Evolutionary conservation across 495 filamentous ascomycete species (phyloP), one percentile per base, ranked within the genome.

Genomic region (Penicillium turbatum): DNA sequence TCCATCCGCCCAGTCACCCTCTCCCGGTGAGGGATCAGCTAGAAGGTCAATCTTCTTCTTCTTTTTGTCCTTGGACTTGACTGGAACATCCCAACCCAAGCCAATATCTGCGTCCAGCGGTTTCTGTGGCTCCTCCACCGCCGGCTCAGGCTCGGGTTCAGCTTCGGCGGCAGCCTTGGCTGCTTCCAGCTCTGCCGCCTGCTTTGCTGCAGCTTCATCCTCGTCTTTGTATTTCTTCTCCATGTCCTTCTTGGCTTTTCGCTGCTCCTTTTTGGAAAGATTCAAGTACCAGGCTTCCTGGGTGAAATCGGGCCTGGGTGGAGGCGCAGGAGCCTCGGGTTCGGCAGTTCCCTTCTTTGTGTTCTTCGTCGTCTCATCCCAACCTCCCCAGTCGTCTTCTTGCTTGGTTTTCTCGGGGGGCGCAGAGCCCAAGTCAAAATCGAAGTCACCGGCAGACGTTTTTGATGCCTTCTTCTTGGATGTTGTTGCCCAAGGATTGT

Each of bases 371-470:
- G 36, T n/a, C 6, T 31, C 16, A 15, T 47, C 49, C 54, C 69
- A 64, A 31, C 29, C 56, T 15, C 53, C 56, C 71, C 71, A 73
- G 53, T 56, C 55, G 16, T 73, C 66, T 1, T 68, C 63, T 42
- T 42, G 38, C 32, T 69, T 66, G 7, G 54, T 62, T 13, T 62
- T 59, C 21, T 65, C 63, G 2, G 53, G 54, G 19, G 64, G 56
- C 21, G 70, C 55, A 34, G 58, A 58, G 17, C 68, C 72, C 27
- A 77, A 64, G 55, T 74, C 65, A 64, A 79, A 77, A 30, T 77
- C 72, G 40, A 80, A 79, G 3, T 67, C 76, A 27, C 65, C 64
- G 19, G 70, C 52, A 16, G 59, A 55, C 36, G 54, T 63, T 15
- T 71, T 73, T 1, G 62, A 57, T 42, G 67, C 60, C 35, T 75